Percentiles rank a stretch among this genome's conserved stretches.
Evolutionary conservation across 768 basidiomycete species (phyloP).

Genomic region (Phylloporus arenicola): DNA sequence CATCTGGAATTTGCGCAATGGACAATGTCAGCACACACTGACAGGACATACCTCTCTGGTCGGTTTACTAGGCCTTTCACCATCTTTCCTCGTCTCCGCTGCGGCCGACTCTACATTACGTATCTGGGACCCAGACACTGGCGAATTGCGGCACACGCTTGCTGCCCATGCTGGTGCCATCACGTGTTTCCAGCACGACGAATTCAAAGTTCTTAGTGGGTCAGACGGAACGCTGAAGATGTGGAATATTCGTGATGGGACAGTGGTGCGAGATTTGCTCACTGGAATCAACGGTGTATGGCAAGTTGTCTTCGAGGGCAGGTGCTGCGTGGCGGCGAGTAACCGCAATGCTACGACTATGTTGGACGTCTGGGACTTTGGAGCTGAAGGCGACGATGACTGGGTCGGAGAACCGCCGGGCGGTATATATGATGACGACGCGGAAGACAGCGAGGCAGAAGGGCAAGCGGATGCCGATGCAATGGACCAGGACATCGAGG

Average conservation of each 20-base stretch:
- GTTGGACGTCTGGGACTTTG: conserved; percentile 90
- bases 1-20: conserved; percentile 85
- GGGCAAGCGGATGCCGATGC: conserved; percentile 56
- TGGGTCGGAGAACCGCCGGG: conserved; percentile 78
- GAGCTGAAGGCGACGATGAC: conserved; percentile 64
- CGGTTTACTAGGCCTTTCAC: conserved; percentile 84
- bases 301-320: conserved; percentile 94
- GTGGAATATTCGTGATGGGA: conserved; percentile 92
- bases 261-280: conserved; percentile 79
- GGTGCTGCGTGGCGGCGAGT: conserved; percentile 93
- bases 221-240: conserved; percentile 96
- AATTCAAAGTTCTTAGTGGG: conserved; percentile 93
- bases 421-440: conserved; percentile 67
- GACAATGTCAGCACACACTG: conserved; percentile 73
- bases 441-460: conserved; percentile 42
- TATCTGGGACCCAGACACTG: conserved; percentile 88
- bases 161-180: conserved; percentile 96
- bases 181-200: conserved; percentile 98
- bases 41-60: conserved; percentile 94
- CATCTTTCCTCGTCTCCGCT: conserved; percentile 88
- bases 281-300: conserved; percentile 93
- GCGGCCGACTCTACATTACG: conserved; percentile 94
- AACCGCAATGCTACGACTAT: conserved; percentile 73
- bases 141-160: conserved; percentile 74
- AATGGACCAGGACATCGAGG: conserved; percentile 62